Evolutionary conservation across 192 early-diverging fungal species (phyloP).

Genomic region (Coemansia guatemalensis): DNA sequence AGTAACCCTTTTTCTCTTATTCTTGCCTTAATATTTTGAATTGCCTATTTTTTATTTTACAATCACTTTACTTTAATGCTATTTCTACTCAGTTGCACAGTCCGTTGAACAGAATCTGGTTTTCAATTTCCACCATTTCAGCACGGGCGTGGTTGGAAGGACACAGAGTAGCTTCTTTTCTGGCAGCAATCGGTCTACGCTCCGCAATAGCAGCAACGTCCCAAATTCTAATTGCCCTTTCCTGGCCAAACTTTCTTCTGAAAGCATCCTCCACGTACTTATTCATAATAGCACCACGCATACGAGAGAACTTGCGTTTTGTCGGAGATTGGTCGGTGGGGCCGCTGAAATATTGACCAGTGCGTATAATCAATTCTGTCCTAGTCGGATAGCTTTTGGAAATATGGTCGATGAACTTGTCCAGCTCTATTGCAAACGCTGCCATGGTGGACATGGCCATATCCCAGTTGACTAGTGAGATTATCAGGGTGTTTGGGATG

Average conservation of each 20-base stretch:
- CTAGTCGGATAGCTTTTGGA: slow-evolving; percentile 18
- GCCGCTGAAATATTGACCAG: slow-evolving; percentile 54
- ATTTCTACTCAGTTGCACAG: slow-evolving; percentile 9
- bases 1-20: not conserved
- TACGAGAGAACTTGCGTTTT: slow-evolving; percentile 18
- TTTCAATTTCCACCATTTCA: slow-evolving; percentile 49
- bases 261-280: slow-evolving; percentile 26
- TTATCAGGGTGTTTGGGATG: slow-evolving; percentile 20
- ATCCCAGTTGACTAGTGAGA: slow-evolving; percentile 55
- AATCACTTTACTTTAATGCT: not conserved
- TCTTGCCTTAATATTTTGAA: too few relatives aligned
- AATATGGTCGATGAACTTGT: slow-evolving; percentile 22
- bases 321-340: slow-evolving; percentile 23
- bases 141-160: slow-evolving; percentile 47
- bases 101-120: slow-evolving; percentile 18
- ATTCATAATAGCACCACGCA: slow-evolving; percentile 13
- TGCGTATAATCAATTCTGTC: slow-evolving; percentile 41
- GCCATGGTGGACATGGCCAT: slow-evolving; percentile 27
- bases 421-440: slow-evolving; percentile 17
- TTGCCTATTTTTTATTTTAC: not conserved
- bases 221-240: slow-evolving; percentile 21
- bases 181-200: slow-evolving; percentile 19
- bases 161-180: slow-evolving; percentile 22
- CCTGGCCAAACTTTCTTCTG: slow-evolving; percentile 13
- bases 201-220: slow-evolving; percentile 41